Evolutionary conservation across 805 yeast species (phyloP), one percentile per base, ranked within the genome.

Genomic region (Pichia rugopelliculosa): DNA sequence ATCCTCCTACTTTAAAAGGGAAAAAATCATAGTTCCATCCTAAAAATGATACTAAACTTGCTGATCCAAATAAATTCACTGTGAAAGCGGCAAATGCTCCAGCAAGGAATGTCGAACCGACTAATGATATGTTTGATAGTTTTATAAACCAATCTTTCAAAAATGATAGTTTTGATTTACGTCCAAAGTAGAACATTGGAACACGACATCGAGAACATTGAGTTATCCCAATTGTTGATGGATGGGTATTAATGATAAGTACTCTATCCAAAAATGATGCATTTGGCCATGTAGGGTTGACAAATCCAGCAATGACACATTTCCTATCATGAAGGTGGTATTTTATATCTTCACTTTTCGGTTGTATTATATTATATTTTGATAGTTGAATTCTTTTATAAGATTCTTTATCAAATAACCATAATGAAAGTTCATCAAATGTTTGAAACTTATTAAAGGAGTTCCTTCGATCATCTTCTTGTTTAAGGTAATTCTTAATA

Each of bases 11-110:
- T 9, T 37, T 13, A 6, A 20, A 11, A 26, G n/a, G 20, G 8
- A 21, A 33, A 23, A 45, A 33, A 17, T 30, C 39, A 22, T 40
- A n/a, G 1, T n/a, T 18, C 48, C 48, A 45, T 11, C 37, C 33
- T 7, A 40, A 20, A 2, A 7, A 7, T 10, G 12, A 25, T 17
- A 20, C 13, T 20, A 41, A 36, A 13, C 3, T 2, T 6, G 12
- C n/a, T 36, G 26, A 10, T 2, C 22, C 15, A 1, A 27, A 13
- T 15, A 21, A 27, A 18, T 15, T 18, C 3, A 27, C 6, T 8
- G 36, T 13, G 6, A n/a, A 21, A 10, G 10, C 1, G 2, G 13
- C 34, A 20, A 13, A 13, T 8, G 13, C 7, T 8, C 22, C 33
- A 6, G 24, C 18, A 20, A 22, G 3, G 4, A 38, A 1, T 38